Evolutionary conservation across 1,139 yeast species (phyloP).

Genomic region (Magnusiomyces starmeri): DNA sequence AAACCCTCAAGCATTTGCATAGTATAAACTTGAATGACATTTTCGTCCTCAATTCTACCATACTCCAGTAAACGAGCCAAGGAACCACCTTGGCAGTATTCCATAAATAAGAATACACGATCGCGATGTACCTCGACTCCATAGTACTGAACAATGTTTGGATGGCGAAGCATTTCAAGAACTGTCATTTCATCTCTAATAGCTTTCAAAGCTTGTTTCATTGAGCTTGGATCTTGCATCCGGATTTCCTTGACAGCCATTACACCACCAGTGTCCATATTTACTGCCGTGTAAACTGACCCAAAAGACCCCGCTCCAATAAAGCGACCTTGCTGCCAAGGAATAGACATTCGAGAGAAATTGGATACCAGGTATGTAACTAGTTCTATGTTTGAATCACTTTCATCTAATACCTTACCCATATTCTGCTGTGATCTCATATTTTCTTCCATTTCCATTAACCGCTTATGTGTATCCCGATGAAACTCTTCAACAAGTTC

Average conservation of each 20-base stretch:
- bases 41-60: slow-evolving; percentile 93
- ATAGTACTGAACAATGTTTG: slow-evolving; percentile 89
- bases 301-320: slow-evolving; percentile 98
- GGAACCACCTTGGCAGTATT: slow-evolving; percentile 94
- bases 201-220: slow-evolving; percentile 77
- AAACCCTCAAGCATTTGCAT: slow-evolving; percentile 92
- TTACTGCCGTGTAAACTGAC: slow-evolving; percentile 84
- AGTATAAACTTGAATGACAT: slow-evolving; percentile 84
- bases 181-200: slow-evolving; percentile 97
- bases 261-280: slow-evolving; percentile 89
- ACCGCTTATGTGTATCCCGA: slow-evolving; percentile 52
- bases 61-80: slow-evolving; percentile 74
- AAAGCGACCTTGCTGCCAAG: slow-evolving; percentile 95
- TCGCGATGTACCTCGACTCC: slow-evolving; percentile 98
- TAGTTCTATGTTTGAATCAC: slow-evolving; percentile 81
- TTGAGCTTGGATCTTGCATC: slow-evolving; percentile 81
- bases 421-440: slow-evolving; percentile 49
- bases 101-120: slow-evolving; percentile 94
- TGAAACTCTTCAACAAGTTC: slow-evolving; percentile 48
- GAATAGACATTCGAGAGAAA: slow-evolving; percentile 80
- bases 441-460: slow-evolving; percentile 52
- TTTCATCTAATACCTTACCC: slow-evolving; percentile 84
- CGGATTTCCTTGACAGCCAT: slow-evolving; percentile 96
- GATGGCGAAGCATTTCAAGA: slow-evolving; percentile 88
- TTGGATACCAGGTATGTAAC: slow-evolving; percentile 83